phyloP scores from a whole-genome alignment of 2,329 filamentous ascomycete genomes.

The Apiospora aurea region DNA sequence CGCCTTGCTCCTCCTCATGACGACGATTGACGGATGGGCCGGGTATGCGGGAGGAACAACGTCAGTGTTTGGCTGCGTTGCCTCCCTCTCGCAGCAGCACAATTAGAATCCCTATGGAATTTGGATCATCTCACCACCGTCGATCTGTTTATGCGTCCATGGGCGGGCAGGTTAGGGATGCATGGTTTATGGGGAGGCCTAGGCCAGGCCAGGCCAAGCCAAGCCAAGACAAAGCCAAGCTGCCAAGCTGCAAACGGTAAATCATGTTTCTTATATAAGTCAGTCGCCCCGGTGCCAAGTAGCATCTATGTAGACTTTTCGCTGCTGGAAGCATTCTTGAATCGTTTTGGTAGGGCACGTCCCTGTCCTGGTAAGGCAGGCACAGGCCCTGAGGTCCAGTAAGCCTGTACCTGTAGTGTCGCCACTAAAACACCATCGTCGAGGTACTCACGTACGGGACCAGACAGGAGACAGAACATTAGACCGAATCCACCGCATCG shows the following conservation, averaged over 20 bases:
- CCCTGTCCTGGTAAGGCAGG: neutral
- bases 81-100: neutral
- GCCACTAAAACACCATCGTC: neutral
- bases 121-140: neutral
- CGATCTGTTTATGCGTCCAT: slow-evolving; percentile 4
- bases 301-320: slow-evolving; percentile 4
- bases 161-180: neutral
- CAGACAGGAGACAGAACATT: too few relatives aligned
- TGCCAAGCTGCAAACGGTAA: neutral
- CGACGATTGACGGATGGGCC: neutral
- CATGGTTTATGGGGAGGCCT: neutral
- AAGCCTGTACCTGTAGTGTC: neutral
- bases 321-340: neutral
- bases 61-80: neutral
- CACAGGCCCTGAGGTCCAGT: neutral
- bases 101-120: neutral
- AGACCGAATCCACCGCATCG: slow-evolving; percentile 7
- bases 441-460: neutral
- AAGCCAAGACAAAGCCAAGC: neutral
- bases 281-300: neutral
- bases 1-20: neutral
- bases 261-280: slow-evolving; percentile 1
- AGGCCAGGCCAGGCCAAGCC: neutral
- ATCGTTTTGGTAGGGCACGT: neutral
- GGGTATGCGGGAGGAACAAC: neutral